Percentiles rank a stretch among this genome's conserved stretches.
Evolutionary conservation across 208 protist species (phyloP).

Genomic region (Crithidia thermophila): DNA sequence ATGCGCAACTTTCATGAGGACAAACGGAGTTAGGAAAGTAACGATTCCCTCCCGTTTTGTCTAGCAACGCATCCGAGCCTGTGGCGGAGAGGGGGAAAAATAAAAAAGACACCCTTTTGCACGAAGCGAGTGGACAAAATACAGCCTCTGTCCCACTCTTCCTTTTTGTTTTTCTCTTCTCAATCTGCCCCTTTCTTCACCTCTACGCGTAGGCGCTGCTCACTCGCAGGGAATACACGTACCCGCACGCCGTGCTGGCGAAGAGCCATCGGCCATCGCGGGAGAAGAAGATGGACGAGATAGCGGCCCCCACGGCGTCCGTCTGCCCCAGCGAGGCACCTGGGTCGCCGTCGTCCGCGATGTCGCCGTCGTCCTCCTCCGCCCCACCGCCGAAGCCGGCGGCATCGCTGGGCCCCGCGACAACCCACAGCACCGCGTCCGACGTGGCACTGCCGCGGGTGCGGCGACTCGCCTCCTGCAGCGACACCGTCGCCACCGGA

Average conservation of each 20-base stretch:
- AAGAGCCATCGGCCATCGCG: constrained; percentile 64
- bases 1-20: too few species aligned
- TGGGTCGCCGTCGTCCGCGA: not conserved
- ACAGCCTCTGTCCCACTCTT: not conserved
- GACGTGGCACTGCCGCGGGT: constrained; percentile 14
- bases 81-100: too few species aligned
- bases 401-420: not conserved
- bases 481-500: constrained; percentile 47
- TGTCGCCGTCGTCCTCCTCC: constrained; percentile 19
- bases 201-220: constrained; percentile 5
- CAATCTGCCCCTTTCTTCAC: not conserved
- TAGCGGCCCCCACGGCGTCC: constrained; percentile 22
- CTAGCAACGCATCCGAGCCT: too few species aligned
- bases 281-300: constrained; percentile 66
- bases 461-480: constrained; percentile 23
- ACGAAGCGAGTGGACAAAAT: too few species aligned
- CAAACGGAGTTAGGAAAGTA: too few species aligned
- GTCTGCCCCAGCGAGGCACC: constrained; percentile 19
- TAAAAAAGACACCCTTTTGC: too few species aligned
- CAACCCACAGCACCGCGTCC: constrained; percentile 20
- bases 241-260: constrained; percentile 45
- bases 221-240: constrained; percentile 59
- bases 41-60: too few species aligned
- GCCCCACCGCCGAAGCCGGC: not conserved
- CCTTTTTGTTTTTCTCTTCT: not conserved